A percentile compares a stretch with the other conserved stretches of the same genome.
Evolutionary conservation across 176 grass and related monocot genomes (phyloP).

Genomic region (Poa annua): DNA sequence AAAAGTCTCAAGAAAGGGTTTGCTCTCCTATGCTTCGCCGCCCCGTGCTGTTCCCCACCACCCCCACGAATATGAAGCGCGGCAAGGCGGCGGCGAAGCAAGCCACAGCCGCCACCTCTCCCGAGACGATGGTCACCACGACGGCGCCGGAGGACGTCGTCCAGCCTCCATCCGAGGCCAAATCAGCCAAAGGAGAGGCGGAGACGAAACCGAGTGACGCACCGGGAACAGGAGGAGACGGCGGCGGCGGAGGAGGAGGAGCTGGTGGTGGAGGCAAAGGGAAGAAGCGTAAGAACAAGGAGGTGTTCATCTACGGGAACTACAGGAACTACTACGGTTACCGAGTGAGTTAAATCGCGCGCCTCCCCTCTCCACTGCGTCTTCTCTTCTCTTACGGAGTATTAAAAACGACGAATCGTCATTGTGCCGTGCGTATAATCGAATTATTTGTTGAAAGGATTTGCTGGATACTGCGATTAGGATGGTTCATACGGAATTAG

Average conservation of each 20-base stretch:
- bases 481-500: background rate
- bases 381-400: background rate
- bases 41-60: background rate
- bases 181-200: conserved; percentile 1
- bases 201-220: conserved; percentile 20
- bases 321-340: conserved; percentile 96
- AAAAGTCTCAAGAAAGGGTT: no score
- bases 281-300: conserved; percentile 61
- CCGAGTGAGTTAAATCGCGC: conserved; percentile 50
- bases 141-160: conserved; percentile 36
- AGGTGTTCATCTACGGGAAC: conserved; percentile 87
- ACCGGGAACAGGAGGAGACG: background rate
- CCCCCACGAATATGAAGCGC: background rate
- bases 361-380: background rate
- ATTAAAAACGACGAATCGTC: background rate
- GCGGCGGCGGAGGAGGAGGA: background rate
- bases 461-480: background rate
- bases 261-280: background rate
- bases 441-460: conserved; percentile 1
- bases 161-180: conserved; percentile 22
- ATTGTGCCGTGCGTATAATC: background rate
- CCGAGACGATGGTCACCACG: conserved; percentile 32
- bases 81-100: background rate
- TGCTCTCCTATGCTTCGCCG: background rate
- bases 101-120: background rate